A percentile compares a stretch with the other conserved stretches of the same genome.
Conservation (phyloP, 2,329 filamentous ascomycete species). For the Cladophialophora carrionii region DNA sequence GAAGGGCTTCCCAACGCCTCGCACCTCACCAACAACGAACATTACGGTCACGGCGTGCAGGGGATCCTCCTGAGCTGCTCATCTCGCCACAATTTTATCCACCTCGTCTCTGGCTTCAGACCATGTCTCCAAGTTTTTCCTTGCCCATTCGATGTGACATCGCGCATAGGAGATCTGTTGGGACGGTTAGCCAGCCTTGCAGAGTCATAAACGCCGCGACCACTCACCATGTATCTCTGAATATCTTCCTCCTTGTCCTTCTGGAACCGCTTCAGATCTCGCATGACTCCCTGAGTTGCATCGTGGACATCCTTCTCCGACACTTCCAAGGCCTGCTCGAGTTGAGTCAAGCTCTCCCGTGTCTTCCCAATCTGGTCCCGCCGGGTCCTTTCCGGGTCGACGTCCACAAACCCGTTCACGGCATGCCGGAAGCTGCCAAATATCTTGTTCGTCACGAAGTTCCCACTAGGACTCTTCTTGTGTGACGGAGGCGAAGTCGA, state of each 20-base stretch:
- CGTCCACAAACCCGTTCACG: constrained; percentile 92
- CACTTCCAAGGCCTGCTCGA: constrained; percentile 87
- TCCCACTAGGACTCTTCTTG: constrained; percentile 81
- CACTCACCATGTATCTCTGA: constrained; percentile 88
- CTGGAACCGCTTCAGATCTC: constrained; percentile 91
- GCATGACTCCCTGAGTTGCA: constrained; percentile 82
- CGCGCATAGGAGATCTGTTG: constrained; percentile 83
- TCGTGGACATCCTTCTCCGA: constrained; percentile 92
- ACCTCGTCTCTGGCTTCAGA: constrained; percentile 86
- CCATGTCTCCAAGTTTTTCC: constrained; percentile 88
- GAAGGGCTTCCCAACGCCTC: constrained; percentile 5
- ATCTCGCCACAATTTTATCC: constrained; percentile 69
- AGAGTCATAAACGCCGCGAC: not conserved
- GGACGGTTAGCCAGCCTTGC: not conserved
- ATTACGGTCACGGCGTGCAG: not conserved
- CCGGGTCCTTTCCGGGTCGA: constrained; percentile 89
- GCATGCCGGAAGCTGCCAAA: constrained; percentile 95
- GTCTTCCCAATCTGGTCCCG: constrained; percentile 96
- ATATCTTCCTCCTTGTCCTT: constrained; percentile 93
- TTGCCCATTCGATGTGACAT: constrained; percentile 92
- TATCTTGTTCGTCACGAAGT: constrained; percentile 88
- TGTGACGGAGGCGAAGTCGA: constrained; percentile 53
- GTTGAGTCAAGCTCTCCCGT: constrained; percentile 75
- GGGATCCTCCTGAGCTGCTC: not conserved
- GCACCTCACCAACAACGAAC: not conserved